phyloP scores from a whole-genome alignment of 805 yeast genomes.

The Starmerella geochares region DNA sequence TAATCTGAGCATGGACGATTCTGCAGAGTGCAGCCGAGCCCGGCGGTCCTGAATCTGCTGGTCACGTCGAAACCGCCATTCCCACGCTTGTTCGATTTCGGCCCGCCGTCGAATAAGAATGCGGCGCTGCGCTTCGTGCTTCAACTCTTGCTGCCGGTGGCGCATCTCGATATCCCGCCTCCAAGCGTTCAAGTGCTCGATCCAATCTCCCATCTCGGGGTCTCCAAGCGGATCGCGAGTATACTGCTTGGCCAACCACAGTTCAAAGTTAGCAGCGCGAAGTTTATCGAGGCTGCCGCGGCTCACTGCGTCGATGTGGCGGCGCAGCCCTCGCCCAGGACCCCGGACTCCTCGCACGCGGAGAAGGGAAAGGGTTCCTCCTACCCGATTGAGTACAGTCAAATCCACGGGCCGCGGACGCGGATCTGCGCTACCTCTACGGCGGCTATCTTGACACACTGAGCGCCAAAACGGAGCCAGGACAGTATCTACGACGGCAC shows the following conservation, averaged over 20 bases:
- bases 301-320: conserved; percentile 14
- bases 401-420: conserved; percentile 15
- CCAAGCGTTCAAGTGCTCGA: conserved; percentile 5
- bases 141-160: neutral
- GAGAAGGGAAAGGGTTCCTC: conserved; percentile 18
- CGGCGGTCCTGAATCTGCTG: conserved; percentile 3
- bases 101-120: conserved; percentile 16
- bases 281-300: conserved; percentile 1
- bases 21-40: neutral
- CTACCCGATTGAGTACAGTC: conserved; percentile 15
- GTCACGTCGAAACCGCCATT: conserved; percentile 9
- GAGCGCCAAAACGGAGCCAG: conserved; percentile 18
- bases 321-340: conserved; percentile 18
- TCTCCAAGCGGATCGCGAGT: conserved; percentile 16
- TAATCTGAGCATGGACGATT: neutral
- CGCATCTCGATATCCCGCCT: neutral
- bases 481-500: conserved; percentile 18
- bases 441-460: neutral
- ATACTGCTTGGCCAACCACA: conserved; percentile 17
- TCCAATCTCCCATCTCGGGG: conserved; percentile 15
- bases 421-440: conserved; percentile 9
- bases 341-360: conserved; percentile 19
- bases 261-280: conserved; percentile 8
- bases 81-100: conserved; percentile 16
- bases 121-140: conserved; percentile 22